Percentiles rank a stretch among this genome's conserved stretches.
phyloP scores from a whole-genome alignment of 1,139 yeast genomes.

The Scheffersomyces lignicola region DNA sequence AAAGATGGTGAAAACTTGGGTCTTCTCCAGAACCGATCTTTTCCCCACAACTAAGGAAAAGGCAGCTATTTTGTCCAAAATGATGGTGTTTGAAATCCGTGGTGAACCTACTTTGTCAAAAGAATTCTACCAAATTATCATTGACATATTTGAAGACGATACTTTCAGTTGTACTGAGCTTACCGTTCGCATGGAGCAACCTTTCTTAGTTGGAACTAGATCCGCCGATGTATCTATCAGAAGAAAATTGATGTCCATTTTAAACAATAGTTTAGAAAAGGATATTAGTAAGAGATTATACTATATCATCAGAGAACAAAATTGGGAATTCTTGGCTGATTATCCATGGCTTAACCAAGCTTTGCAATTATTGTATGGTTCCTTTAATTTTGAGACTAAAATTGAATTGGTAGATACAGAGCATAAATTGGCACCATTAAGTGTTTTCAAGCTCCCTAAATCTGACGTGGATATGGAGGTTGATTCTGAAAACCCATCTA shows the following conservation, averaged over 20 bases:
- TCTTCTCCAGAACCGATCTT: constrained; percentile 75
- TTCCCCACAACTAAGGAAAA: constrained; percentile 96
- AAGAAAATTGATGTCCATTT: constrained; percentile 73
- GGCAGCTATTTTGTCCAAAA: constrained; percentile 89
- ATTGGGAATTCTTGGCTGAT: constrained; percentile 94
- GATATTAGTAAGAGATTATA: constrained; percentile 78
- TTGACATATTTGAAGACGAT: constrained; percentile 84
- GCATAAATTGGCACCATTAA: constrained; percentile 56
- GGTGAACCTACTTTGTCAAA: constrained; percentile 81
- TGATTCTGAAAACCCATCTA: constrained; percentile 20
- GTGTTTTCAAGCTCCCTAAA: constrained; percentile 39
- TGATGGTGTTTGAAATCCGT: constrained; percentile 89
- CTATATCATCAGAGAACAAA: constrained; percentile 87
- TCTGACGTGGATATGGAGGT: constrained; percentile 25
- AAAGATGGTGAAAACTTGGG: constrained; percentile 83
- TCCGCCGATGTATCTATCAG: constrained; percentile 77
- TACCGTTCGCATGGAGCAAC: constrained; percentile 95
- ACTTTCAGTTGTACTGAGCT: constrained; percentile 81
- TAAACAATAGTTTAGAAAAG: constrained; percentile 77
- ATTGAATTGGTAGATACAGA: constrained; percentile 49
- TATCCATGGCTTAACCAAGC: constrained; percentile 97
- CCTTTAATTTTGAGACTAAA: constrained; percentile 56
- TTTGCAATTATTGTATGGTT: constrained; percentile 77
- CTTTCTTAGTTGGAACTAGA: constrained; percentile 91
- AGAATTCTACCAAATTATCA: constrained; percentile 81